Base-by-base conservation (phyloP, 768 basidiomycete genomes). In the Tephrocybe sp. region DNA sequence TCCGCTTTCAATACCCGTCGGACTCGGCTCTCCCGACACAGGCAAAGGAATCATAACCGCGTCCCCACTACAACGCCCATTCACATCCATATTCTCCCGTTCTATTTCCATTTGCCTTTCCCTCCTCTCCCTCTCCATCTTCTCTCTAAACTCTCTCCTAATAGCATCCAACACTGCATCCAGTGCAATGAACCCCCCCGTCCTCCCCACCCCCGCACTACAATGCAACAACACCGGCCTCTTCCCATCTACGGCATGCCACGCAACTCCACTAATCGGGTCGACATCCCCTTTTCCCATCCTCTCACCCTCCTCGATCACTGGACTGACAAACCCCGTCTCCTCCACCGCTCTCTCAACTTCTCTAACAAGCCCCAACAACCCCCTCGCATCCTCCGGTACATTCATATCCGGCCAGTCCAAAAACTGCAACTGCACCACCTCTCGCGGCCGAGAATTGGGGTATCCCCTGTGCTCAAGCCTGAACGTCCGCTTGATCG, bases 381-480 rank as follows among this genome's bases (percentile, higher is more conserved):
- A 72, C 6, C 85, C 87, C 6, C 79, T 71, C 0, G 95, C 85
- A 50, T 92, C 84, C 11, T 87, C 83, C 0, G 96, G 96, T 11
- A 98, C 92, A 63, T 94, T 94, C 74, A 98, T 87, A 60, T 98
- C 96, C 2, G 95, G 92, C 96, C 96, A 98, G 31, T 88, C 87
- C 31, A 95, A 77, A 62, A 93, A 98, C 65, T 98, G 96, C 44
- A 98, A 70, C 60, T 98, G 96, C 0, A 86, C 77, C 13, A 98
- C 76, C 49, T 69, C 77, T n/a, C 92, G 75, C 2, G 85, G 74
- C 2, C 79, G 75, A 11, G 77, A 73, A 15, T 75, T 67, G 0
- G 88, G 86, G 55, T 85, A 81, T 24, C 72, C 74, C 1, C 68
- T 68, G 58, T 93, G 82, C 35, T 76, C 73, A 27, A 98, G 75